Conservation (phyloP, 139 green algal genomes). For the Tetraselmis chui region DNA sequence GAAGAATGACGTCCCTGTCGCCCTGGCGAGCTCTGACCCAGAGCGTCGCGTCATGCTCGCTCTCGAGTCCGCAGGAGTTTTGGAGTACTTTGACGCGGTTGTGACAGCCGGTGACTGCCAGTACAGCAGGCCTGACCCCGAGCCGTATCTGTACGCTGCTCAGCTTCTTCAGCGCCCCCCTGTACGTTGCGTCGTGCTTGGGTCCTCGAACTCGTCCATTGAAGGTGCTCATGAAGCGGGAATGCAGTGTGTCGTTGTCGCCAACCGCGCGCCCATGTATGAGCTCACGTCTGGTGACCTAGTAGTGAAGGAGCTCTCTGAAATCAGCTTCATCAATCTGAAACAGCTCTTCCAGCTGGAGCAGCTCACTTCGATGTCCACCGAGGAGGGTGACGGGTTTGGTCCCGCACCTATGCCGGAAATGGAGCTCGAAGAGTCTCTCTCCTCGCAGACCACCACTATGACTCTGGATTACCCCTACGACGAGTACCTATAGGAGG, state of each 20-base stretch:
- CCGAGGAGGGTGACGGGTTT: not conserved
- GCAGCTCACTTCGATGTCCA: slow-evolving; percentile 15
- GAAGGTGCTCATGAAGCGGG: slow-evolving; percentile 86
- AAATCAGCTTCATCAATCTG: slow-evolving; percentile 85
- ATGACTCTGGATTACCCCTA: not conserved
- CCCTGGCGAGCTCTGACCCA: slow-evolving; percentile 58
- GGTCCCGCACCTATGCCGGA: not conserved
- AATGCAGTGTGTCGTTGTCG: slow-evolving; percentile 84
- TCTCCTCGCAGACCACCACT: not conserved
- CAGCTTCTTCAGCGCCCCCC: slow-evolving; percentile 69
- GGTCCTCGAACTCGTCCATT: slow-evolving; percentile 67
- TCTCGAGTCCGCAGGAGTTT: slow-evolving; percentile 47
- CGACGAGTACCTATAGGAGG: not conserved
- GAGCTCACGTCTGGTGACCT: slow-evolving; percentile 83
- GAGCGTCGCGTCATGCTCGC: slow-evolving; percentile 34
- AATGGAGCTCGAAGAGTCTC: not conserved
- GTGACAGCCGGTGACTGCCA: slow-evolving; percentile 73
- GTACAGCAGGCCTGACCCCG: slow-evolving; percentile 61
- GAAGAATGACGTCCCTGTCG: slow-evolving; percentile 61
- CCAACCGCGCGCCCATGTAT: slow-evolving; percentile 69
- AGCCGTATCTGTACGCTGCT: slow-evolving; percentile 66
- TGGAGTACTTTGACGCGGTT: slow-evolving; percentile 57
- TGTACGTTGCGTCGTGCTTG: slow-evolving; percentile 84
- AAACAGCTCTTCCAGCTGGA: slow-evolving; percentile 86
- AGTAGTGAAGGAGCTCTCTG: slow-evolving; percentile 71